Evolutionary conservation across 2,329 filamentous ascomycete species (phyloP).

Genomic region (Curvularia spicifera): DNA sequence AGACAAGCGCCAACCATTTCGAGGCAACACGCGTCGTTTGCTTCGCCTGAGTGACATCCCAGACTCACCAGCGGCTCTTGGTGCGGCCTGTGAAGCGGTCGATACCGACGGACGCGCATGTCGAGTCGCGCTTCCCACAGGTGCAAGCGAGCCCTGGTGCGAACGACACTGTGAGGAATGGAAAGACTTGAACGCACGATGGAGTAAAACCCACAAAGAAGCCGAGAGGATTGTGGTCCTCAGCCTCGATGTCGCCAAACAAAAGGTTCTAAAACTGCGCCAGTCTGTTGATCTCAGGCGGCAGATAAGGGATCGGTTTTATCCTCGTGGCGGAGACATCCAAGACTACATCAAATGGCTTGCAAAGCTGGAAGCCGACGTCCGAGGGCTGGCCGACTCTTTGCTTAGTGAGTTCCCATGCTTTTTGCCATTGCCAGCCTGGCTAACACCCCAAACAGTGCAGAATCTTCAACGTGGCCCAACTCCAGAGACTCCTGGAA

Average conservation of each 20-base stretch:
- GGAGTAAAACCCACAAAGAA: slow-evolving; percentile 25
- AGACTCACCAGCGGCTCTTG: slow-evolving; percentile 19
- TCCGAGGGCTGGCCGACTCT: slow-evolving; percentile 29
- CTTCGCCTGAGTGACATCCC: slow-evolving; percentile 23
- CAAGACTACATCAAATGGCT: slow-evolving; percentile 38
- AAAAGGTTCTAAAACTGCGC: slow-evolving; percentile 34
- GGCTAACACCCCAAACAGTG: slow-evolving; percentile 1
- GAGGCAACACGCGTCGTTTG: slow-evolving; percentile 18
- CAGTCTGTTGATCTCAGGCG: slow-evolving; percentile 32
- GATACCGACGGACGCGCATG: slow-evolving; percentile 33
- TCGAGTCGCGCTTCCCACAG: slow-evolving; percentile 11
- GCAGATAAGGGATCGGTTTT: slow-evolving; percentile 32
- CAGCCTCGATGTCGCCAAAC: slow-evolving; percentile 23
- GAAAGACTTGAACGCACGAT: slow-evolving; percentile 24
- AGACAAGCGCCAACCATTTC: slow-evolving; percentile 8
- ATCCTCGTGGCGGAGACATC: slow-evolving; percentile 31
- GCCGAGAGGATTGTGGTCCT: slow-evolving; percentile 27
- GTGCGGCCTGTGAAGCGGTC: slow-evolving; percentile 30
- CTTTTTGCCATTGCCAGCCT: no score
- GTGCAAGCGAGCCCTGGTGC: slow-evolving; percentile 23
- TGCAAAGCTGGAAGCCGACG: slow-evolving; percentile 29
- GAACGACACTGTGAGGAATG: slow-evolving; percentile 26
- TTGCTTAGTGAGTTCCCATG: slow-evolving; percentile 27
- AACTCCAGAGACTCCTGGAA: slow-evolving; percentile 4
- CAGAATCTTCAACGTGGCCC: neutral